Evolutionary conservation across 345 rosid genomes (phyloP).

Genomic region (Camelina hispida): DNA sequence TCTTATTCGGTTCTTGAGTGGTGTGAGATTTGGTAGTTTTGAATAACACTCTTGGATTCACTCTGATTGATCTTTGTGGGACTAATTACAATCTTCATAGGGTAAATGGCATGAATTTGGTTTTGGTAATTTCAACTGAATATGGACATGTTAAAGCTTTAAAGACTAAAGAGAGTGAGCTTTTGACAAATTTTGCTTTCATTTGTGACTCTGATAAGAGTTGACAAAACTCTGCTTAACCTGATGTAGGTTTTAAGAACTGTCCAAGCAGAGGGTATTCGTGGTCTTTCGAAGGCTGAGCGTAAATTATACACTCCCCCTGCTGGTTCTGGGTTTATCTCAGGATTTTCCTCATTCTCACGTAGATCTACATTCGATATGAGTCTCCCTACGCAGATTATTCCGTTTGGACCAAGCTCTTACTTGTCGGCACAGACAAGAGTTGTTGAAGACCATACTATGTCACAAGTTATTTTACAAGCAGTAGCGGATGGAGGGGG

Average conservation of each 20-base stretch:
- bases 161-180: constrained; percentile 1
- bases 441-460: constrained; percentile 83
- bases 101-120: constrained; percentile 18
- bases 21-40: background rate
- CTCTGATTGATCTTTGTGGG: background rate
- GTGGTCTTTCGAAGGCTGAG: constrained; percentile 81
- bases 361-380: constrained; percentile 62
- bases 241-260: constrained; percentile 72
- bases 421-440: constrained; percentile 86
- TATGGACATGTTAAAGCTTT: constrained; percentile 29
- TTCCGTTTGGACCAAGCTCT: constrained; percentile 90
- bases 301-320: constrained; percentile 82
- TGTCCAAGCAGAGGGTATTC: constrained; percentile 92
- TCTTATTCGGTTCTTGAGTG: background rate
- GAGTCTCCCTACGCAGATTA: constrained; percentile 55
- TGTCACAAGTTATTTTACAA: constrained; percentile 79
- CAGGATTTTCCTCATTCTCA: constrained; percentile 79
- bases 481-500: constrained; percentile 62
- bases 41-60: constrained; percentile 6
- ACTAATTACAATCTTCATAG: constrained; percentile 14
- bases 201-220: constrained; percentile 7
- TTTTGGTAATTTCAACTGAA: constrained; percentile 14
- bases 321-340: constrained; percentile 91
- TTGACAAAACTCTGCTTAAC: constrained; percentile 28
- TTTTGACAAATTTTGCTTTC: background rate